Evolutionary conservation across 73 alveolate genomes (phyloP).

Genomic region (Blepharisma stoltei): DNA sequence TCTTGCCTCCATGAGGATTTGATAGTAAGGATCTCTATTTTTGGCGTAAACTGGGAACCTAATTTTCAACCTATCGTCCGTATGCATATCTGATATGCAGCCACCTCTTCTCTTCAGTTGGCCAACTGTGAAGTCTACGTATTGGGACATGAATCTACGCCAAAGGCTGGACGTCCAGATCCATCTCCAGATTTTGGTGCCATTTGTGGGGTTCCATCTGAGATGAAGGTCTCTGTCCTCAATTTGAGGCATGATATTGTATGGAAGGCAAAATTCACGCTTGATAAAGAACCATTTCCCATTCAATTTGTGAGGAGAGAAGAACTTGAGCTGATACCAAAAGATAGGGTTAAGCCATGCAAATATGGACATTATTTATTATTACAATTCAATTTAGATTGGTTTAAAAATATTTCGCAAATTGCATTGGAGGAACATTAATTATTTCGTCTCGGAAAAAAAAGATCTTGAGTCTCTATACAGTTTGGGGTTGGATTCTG

Average conservation of each 20-base stretch:
- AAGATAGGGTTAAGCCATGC: slow-evolving; percentile 34
- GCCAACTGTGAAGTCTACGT: neutral
- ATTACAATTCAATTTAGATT: too few species aligned
- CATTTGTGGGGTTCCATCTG: slow-evolving; percentile 17
- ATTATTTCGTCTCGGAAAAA: too few species aligned
- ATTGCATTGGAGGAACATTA: too few species aligned
- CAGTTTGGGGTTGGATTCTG: too few species aligned
- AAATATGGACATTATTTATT: slow-evolving; percentile 13
- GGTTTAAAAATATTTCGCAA: too few species aligned
- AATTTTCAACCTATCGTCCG: neutral
- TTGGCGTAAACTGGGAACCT: slow-evolving; percentile 11
- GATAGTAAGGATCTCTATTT: slow-evolving; percentile 13
- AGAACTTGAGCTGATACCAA: slow-evolving; percentile 19
- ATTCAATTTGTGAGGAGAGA: slow-evolving; percentile 32
- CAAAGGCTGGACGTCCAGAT: neutral
- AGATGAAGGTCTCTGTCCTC: slow-evolving; percentile 21
- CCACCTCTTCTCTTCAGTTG: slow-evolving; percentile 14
- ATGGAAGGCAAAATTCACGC: slow-evolving; percentile 30
- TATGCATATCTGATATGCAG: neutral
- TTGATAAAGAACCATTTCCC: slow-evolving; percentile 28
- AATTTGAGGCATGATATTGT: neutral
- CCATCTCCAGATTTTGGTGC: neutral
- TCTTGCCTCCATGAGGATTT: neutral
- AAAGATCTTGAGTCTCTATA: too few species aligned
- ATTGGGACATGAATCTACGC: neutral